A percentile compares a stretch with the other conserved stretches of the same genome.
phyloP scores from a whole-genome alignment of 2,329 filamentous ascomycete genomes.

The Thyridium curvatum region DNA sequence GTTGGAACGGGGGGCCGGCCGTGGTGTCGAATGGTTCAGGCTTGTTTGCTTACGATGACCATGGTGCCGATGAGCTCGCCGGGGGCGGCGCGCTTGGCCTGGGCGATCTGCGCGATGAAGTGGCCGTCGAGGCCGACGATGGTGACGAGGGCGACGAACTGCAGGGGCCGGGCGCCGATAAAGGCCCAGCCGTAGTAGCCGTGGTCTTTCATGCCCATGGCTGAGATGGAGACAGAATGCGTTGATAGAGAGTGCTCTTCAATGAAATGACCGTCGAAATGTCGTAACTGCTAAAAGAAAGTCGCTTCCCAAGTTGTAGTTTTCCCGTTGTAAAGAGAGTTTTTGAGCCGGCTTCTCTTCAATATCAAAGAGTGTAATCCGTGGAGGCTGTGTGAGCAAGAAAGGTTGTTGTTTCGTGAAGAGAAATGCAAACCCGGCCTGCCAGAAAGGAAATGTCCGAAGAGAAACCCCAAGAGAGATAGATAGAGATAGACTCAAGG shows the following conservation, averaged over 20 bases:
- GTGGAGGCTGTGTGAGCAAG: too few relatives aligned
- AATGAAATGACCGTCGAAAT: too few relatives aligned
- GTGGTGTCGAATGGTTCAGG: background rate
- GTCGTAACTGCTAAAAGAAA: too few relatives aligned
- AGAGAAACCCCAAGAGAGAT: background rate
- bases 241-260: background rate
- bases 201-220: conserved; percentile 16
- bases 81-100: conserved; percentile 58
- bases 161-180: conserved; percentile 63
- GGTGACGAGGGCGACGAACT: conserved; percentile 64
- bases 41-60: conserved; percentile 67
- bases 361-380: too few relatives aligned
- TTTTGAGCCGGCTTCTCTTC: too few relatives aligned
- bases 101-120: conserved; percentile 73
- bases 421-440: conserved; percentile 1
- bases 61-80: conserved; percentile 72
- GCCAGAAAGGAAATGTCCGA: too few relatives aligned
- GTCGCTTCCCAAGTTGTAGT: too few relatives aligned
- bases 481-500: background rate
- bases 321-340: too few relatives aligned
- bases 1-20: background rate
- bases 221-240: conserved; percentile 25
- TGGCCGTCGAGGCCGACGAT: conserved; percentile 77
- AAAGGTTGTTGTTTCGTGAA: background rate
- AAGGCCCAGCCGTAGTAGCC: conserved; percentile 61